Base-by-base conservation (phyloP, 768 basidiomycete genomes). In the Suillus bovinus region DNA sequence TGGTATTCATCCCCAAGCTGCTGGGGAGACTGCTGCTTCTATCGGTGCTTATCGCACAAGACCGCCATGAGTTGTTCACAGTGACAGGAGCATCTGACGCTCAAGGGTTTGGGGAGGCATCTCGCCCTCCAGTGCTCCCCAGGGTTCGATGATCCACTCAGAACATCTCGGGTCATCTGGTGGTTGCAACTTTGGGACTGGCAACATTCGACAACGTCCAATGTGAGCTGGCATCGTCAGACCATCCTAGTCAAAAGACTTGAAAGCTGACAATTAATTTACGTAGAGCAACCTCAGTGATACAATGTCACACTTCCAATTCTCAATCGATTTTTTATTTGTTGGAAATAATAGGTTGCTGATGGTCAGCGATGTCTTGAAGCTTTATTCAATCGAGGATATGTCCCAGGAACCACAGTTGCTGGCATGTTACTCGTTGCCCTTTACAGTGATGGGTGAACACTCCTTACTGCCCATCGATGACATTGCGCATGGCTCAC, bases 141-240 rank as follows among this genome's bases (percentile, higher is more conserved):
- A 9, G 3, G 20, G 49, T 9, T 22, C 20, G 17, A 39, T 27
- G 29, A 47, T 47, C 24, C 24, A 13, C 10, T 6, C 22, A 16
- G 29, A 22, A 24, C 29, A 20, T 16, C 6, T 33, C 10, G 16
- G 17, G 50, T 16, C 17, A 16, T 20, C n/a, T 61, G 53, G 60
- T 56, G 22, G 22, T 24, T 61, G 20, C 60, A 61, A 11, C 9
- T 61, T 11, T 61, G 60, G 60, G 42, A 61, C 39, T 56, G 60
- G 60, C 39, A 61, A n/a, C 53, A 39, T 11, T 61, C 50, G 8
- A 61, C 20, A 33, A 57, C 39, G 16, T 39, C 54, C 38, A 57
- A 39, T 41, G 60, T 52, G 39, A 61, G 27, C 4, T 16, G 24
- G 24, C 47, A 54, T 59, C 6, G 16, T 27, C 24, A 31, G 17